These are phyloP conservation scores for Hysterium pulicare DNA, from an alignment of 2,329 filamentous ascomycete species.

Conservation along the genomic window DNA sequence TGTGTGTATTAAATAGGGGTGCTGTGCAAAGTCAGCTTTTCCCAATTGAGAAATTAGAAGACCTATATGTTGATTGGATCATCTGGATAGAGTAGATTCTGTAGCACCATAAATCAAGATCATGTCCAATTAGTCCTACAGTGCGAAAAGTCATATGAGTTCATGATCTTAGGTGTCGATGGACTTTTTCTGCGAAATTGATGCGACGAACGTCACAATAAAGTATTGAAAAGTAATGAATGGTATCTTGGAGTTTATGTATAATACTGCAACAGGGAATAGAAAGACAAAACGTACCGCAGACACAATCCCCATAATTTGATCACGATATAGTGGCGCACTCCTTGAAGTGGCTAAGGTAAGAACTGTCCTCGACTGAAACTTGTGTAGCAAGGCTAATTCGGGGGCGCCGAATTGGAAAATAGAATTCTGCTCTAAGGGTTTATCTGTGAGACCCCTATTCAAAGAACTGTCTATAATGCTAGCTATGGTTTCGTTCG, in stretches of 20 bases:
- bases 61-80: no score
- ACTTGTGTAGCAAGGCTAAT: constrained; percentile 40
- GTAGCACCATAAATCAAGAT: not conserved
- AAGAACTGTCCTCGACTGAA: constrained; percentile 42
- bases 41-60: not conserved
- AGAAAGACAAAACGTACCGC: constrained; percentile 31
- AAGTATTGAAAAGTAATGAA: no score
- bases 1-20: constrained; percentile 55
- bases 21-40: constrained; percentile 23
- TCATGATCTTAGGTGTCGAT: not conserved
- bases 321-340: constrained; percentile 34
- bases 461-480: not conserved
- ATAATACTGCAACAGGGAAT: not conserved
- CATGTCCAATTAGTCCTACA: not conserved
- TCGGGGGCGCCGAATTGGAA: constrained; percentile 16
- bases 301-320: constrained; percentile 39
- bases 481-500: not conserved
- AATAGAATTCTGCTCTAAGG: not conserved
- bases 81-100: no score
- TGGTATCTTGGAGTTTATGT: constrained; percentile 13
- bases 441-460: not conserved
- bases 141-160: no score
- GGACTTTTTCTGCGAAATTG: not conserved
- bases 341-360: constrained; percentile 37
- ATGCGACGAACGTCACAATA: not conserved